Conservation (phyloP, 2,329 filamentous ascomycete species). For the Xylaria sp. region DNA sequence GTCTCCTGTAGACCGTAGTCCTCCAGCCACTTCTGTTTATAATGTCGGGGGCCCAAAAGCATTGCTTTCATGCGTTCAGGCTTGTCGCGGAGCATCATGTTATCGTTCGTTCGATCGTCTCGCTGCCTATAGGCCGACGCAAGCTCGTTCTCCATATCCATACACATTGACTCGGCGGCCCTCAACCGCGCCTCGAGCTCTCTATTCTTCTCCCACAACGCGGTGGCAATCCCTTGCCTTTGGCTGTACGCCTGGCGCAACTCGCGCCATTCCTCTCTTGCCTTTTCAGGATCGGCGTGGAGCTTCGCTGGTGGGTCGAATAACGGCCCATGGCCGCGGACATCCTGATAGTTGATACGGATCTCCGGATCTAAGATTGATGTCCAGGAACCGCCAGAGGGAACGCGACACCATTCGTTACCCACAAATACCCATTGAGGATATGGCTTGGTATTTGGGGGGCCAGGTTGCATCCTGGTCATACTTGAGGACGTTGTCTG, state of each 20-base stretch:
- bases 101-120: neutral
- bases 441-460: neutral
- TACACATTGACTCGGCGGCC: neutral
- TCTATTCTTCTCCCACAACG: slow-evolving; percentile 1
- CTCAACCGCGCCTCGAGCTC: neutral
- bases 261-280: slow-evolving; percentile 4
- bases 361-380: neutral
- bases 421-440: neutral
- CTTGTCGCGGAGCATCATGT: neutral
- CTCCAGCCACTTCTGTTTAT: neutral
- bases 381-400: neutral
- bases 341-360: slow-evolving; percentile 5
- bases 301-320: neutral
- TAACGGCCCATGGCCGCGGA: slow-evolving; percentile 16
- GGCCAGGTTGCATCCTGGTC: neutral
- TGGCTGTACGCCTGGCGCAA: neutral
- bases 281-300: slow-evolving; percentile 1
- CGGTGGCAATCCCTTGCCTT: neutral
- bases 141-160: neutral
- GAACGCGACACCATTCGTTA: no score
- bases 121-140: no score
- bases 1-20: neutral
- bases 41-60: neutral
- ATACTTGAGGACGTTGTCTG: no score
- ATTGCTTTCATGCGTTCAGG: neutral